Evolutionary conservation across 306 rosid genomes (phyloP), one percentile per base, ranked within the genome.

Genomic region (Lathyrus aphaca): DNA sequence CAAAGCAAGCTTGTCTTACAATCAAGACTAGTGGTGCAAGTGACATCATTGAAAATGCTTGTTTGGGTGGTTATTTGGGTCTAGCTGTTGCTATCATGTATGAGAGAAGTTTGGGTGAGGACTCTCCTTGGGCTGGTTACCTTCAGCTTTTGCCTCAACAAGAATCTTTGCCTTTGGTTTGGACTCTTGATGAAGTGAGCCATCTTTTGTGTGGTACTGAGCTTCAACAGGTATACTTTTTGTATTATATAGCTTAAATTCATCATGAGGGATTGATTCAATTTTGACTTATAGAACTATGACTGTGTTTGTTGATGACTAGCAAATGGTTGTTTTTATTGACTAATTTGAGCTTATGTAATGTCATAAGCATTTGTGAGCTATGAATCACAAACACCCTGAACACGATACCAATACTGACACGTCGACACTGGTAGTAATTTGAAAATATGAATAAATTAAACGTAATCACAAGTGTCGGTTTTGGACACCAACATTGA

Each of bases 1-100:
- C 98, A 8, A 93, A 90, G 85, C 65, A 66, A 35, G 73, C 89
- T 43, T 93, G 98, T 71, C 91, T 93, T 59, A 93, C 98, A 37
- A 59, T 84, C 46, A 75, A 60, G 73, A 93, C 89, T 49, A 80
- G 83, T 51, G 83, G 82, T 50, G 98, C 94, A 3, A 18, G 75
- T 61, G 82, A 81, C 6, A 75, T 84, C 38, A 80, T 89, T 66
- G 81, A 82, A 74, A 67, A 27, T 17, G 83, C 84, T 73, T 84
- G 74, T 27, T 77, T 86, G 39, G 86, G 71, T 23, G 91, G 92
- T 54, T 64, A 19, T 64, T 69, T 83, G 45, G 98, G 94, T 6
- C 62, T 93, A 7, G 82, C 96, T 13, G 77, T 83, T 59, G 97
- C 94, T 19, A 50, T 90, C 17, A 93, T 93, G 98, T 88, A 83